A percentile compares a stretch with the other conserved stretches of the same genome.
Conservation (phyloP, 352 stramenopile genomes). For the Globisporangium nunn region DNA sequence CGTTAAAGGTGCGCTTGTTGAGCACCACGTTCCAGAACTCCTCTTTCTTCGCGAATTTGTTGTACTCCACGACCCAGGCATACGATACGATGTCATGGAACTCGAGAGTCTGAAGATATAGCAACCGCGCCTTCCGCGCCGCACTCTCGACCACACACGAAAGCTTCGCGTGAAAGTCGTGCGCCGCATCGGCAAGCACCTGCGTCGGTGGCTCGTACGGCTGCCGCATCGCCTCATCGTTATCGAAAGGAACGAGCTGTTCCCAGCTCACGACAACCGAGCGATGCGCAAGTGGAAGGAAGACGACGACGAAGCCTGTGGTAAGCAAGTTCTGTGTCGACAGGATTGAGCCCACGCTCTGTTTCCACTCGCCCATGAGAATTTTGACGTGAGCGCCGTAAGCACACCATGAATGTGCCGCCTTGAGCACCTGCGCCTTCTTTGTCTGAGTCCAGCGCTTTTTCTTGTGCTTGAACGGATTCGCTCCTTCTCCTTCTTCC, state of each 20-base stretch:
- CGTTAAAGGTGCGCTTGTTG: conserved; percentile 42
- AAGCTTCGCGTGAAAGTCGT: conserved; percentile 36
- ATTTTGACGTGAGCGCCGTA: conserved; percentile 53
- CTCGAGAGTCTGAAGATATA: conserved; percentile 63
- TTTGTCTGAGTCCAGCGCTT: conserved; percentile 45
- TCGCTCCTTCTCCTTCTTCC: conserved; percentile 3
- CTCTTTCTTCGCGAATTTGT: conserved; percentile 35
- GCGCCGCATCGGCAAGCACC: conserved; percentile 20
- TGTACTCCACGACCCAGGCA: conserved; percentile 62
- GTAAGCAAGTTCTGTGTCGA: conserved; percentile 61
- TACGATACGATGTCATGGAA: conserved; percentile 62
- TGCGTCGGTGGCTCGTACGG: conserved; percentile 29
- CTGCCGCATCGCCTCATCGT: conserved; percentile 33
- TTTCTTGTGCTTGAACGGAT: conserved; percentile 13
- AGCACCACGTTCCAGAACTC: conserved; percentile 79
- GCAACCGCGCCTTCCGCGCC: conserved; percentile 30
- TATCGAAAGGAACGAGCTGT: conserved; percentile 32
- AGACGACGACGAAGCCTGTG: conserved; percentile 54
- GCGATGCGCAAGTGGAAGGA: conserved; percentile 40
- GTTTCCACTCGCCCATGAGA: conserved; percentile 34
- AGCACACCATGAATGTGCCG: conserved; percentile 38
- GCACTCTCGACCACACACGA: conserved; percentile 21
- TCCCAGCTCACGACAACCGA: conserved; percentile 54
- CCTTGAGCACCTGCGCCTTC: conserved; percentile 23
- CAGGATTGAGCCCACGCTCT: conserved; percentile 36